These are phyloP conservation scores for Moesziomyces globuligerus DNA, from an alignment of 1,284 basidiomycete species.

Conservation along the genomic window DNA sequence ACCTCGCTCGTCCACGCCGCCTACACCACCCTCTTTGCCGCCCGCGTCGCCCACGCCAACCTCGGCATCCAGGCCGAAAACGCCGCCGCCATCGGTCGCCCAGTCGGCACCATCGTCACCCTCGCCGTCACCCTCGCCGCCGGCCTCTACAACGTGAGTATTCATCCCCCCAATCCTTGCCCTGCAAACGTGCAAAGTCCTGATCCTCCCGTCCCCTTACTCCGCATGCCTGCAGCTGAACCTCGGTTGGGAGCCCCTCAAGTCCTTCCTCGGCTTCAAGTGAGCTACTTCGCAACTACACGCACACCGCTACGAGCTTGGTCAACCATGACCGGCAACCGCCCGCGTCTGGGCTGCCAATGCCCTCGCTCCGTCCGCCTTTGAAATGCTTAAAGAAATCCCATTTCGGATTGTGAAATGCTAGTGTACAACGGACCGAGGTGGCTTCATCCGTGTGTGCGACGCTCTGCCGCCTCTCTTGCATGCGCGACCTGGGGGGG, in stretches of 20 bases:
- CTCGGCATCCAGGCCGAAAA: conserved; percentile 50
- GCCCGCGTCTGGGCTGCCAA: too few relatives aligned
- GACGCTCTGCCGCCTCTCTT: too few relatives aligned
- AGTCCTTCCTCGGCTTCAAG: conserved; percentile 65
- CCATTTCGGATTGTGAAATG: too few relatives aligned
- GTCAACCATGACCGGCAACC: too few relatives aligned
- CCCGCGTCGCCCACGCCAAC: conserved; percentile 57
- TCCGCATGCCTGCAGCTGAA: conserved; percentile 36
- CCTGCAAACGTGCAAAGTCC: neutral
- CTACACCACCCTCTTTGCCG: conserved; percentile 61
- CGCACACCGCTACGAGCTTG: too few relatives aligned
- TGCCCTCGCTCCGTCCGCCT: too few relatives aligned
- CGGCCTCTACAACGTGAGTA: conserved; percentile 65
- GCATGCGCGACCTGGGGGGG: too few relatives aligned
- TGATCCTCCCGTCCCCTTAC: conserved; percentile 1
- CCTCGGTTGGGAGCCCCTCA: conserved; percentile 66
- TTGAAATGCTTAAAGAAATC: too few relatives aligned
- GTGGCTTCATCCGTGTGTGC: too few relatives aligned
- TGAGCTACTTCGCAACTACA: conserved; percentile 19
- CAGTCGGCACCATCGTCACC: conserved; percentile 54
- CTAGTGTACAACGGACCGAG: too few relatives aligned
- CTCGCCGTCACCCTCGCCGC: conserved; percentile 52
- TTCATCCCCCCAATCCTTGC: neutral
- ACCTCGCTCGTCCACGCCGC: conserved; percentile 64
- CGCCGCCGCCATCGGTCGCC: conserved; percentile 30